Percentiles rank a stretch among this genome's conserved stretches.
phyloP scores from a whole-genome alignment of 2,329 filamentous ascomycete genomes.

The Allantophomopsis lycopodina region DNA sequence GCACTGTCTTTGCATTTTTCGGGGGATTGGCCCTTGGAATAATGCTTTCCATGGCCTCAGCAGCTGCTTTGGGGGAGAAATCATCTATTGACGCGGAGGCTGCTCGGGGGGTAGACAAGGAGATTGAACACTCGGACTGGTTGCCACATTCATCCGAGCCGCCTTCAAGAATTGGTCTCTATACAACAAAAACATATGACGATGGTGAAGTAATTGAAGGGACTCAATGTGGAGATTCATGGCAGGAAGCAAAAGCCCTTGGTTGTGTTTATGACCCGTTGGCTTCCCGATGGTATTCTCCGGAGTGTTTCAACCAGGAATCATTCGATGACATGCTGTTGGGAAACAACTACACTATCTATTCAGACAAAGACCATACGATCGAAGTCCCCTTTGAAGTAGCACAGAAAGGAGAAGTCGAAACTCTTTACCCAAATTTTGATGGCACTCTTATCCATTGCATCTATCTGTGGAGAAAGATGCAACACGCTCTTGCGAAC shows the following conservation, averaged over 20 bases:
- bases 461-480: conserved; percentile 1
- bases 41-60: no score
- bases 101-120: no score
- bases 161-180: no score
- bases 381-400: neutral
- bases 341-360: neutral
- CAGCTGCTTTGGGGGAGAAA: no score
- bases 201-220: neutral
- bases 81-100: no score
- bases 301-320: neutral
- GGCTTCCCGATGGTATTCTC: neutral
- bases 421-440: neutral
- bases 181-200: no score
- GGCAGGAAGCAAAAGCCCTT: neutral
- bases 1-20: no score
- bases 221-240: neutral
- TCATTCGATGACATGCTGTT: neutral
- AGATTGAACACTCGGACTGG: no score
- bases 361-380: neutral
- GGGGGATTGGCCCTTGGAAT: no score
- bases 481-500: neutral
- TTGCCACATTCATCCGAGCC: no score
- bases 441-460: neutral
- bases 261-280: neutral
- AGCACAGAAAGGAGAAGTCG: neutral